Conservation (phyloP, 2,329 filamentous ascomycete species). For the Ascochyta viciae-villosae region DNA sequence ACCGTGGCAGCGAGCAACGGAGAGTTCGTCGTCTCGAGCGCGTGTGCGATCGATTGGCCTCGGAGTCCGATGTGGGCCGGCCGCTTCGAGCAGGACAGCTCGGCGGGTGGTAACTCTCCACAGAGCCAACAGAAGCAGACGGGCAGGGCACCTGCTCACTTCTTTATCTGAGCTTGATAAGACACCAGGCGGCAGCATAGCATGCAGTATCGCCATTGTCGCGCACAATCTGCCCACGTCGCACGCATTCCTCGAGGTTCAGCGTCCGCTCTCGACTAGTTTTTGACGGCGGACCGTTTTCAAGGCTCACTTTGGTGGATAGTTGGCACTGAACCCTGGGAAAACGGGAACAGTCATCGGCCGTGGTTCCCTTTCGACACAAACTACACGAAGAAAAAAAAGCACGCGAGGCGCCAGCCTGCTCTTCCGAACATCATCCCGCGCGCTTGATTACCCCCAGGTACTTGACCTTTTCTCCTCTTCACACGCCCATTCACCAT, state of each 20-base stretch:
- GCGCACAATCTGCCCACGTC: not conserved
- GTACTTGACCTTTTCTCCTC: not conserved
- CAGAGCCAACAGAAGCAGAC: not conserved
- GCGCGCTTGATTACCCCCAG: not conserved
- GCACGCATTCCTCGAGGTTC: conserved; percentile 18
- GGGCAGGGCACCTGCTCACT: conserved; percentile 6
- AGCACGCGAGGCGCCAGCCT: conserved; percentile 1
- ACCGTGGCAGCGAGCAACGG: not conserved
- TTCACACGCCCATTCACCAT: not conserved
- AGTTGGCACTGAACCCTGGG: conserved; percentile 8
- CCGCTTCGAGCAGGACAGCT: conserved; percentile 15
- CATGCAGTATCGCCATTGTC: not conserved
- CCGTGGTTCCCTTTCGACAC: not conserved
- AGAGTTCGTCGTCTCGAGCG: conserved; percentile 18
- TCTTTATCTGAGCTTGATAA: conserved; percentile 13
- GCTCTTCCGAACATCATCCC: conserved; percentile 5
- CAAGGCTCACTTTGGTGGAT: not conserved
- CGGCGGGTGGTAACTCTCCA: conserved; percentile 2
- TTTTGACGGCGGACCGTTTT: conserved; percentile 14
- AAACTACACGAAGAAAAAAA: not conserved
- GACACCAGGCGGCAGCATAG: conserved; percentile 7
- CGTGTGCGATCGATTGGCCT: conserved; percentile 32
- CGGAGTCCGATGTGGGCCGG: conserved; percentile 19
- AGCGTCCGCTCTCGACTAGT: conserved; percentile 13
- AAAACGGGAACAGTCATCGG: conserved; percentile 19